Evolutionary conservation across 305 asterid genomes (phyloP).

Genomic region (Ajuga reptans): DNA sequence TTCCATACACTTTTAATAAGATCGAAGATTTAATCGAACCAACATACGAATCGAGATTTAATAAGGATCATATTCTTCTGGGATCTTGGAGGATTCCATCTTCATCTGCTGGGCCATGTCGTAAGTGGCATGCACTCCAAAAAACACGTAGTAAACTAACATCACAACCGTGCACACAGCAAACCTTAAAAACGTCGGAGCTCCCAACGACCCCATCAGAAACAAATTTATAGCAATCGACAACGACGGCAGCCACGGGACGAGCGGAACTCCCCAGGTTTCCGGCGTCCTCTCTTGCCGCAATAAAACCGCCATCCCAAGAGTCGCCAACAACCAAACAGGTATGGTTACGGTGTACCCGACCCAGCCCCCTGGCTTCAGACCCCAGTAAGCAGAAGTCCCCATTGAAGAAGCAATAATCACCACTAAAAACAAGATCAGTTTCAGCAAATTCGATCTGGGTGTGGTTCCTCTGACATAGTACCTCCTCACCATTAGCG

Average conservation of each 20-base stretch:
- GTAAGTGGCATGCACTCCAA: slow-evolving; percentile 68
- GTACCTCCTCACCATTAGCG: slow-evolving; percentile 59
- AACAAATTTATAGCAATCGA: slow-evolving; percentile 66
- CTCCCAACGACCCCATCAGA: slow-evolving; percentile 77
- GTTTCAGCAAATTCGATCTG: slow-evolving; percentile 27
- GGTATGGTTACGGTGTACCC: slow-evolving; percentile 51
- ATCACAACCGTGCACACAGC: slow-evolving; percentile 49
- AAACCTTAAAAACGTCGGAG: slow-evolving; percentile 51
- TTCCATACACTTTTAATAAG: no score
- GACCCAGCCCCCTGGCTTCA: slow-evolving; percentile 45
- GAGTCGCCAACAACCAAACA: slow-evolving; percentile 55
- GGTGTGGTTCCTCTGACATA: slow-evolving; percentile 39
- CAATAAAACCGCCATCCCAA: slow-evolving; percentile 42
- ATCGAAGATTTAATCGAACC: no score
- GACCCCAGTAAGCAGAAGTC: slow-evolving; percentile 58
- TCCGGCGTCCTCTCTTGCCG: slow-evolving; percentile 54
- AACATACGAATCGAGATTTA: no score
- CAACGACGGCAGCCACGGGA: slow-evolving; percentile 79
- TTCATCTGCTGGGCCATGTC: slow-evolving; percentile 47
- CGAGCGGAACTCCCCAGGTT: slow-evolving; percentile 81
- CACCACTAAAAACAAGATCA: slow-evolving; percentile 27
- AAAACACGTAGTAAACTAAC: slow-evolving; percentile 54
- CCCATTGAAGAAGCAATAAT: slow-evolving; percentile 49
- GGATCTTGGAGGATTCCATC: slow-evolving; percentile 23
- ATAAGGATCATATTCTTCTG: slow-evolving; percentile 9